Conservation (phyloP, 805 yeast species). For the Kurtzmaniella fragi region DNA sequence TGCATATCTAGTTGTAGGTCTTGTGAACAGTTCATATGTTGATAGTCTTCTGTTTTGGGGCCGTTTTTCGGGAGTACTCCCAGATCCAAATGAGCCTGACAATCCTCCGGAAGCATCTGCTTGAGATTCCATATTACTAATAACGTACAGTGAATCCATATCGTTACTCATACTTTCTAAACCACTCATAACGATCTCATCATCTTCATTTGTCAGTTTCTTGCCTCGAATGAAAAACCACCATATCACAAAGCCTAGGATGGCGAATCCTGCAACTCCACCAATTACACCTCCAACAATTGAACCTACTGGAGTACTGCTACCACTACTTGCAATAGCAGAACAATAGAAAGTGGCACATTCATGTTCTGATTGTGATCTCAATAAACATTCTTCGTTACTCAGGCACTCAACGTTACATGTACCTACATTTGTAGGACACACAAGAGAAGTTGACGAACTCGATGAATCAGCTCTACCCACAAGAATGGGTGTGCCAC, state of each 20-base stretch:
- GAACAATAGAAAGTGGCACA: constrained; percentile 24
- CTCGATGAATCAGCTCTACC: neutral
- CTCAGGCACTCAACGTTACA: constrained; percentile 11
- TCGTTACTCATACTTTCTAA: constrained; percentile 1
- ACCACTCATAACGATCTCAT: constrained; percentile 15
- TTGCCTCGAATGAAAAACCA: constrained; percentile 28
- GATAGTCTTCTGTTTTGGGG: constrained; percentile 22
- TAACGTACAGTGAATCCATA: constrained; percentile 6
- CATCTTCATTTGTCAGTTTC: constrained; percentile 27
- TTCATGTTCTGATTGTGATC: constrained; percentile 16
- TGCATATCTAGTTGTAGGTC: constrained; percentile 25
- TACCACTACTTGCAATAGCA: constrained; percentile 6
- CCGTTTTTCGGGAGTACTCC: constrained; percentile 1
- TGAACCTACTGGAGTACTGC: constrained; percentile 26
- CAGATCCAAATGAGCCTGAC: neutral
- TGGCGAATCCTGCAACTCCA: constrained; percentile 23
- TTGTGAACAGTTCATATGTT: constrained; percentile 40
- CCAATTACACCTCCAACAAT: constrained; percentile 42
- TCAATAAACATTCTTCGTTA: constrained; percentile 18
- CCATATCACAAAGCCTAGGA: constrained; percentile 20
- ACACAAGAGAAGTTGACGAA: constrained; percentile 14
- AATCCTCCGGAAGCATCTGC: neutral
- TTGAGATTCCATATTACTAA: constrained; percentile 13
- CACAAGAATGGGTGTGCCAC: neutral
- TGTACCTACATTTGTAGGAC: constrained; percentile 13